phyloP scores from a whole-genome alignment of 306 rosid genomes.

The Pachyrhizus erosus region DNA sequence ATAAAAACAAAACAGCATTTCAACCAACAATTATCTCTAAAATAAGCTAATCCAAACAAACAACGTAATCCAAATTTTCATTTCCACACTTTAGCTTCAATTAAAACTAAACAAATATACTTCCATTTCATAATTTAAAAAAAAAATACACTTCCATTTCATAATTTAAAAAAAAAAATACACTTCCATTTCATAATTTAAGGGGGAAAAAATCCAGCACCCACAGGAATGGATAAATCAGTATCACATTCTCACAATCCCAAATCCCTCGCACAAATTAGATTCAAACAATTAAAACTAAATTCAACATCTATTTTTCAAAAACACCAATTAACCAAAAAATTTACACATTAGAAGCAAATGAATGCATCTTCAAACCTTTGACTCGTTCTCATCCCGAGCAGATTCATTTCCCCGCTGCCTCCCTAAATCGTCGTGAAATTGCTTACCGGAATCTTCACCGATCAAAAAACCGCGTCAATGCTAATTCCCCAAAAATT shows the following conservation, averaged over 20 bases:
- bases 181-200: slow-evolving; percentile 7
- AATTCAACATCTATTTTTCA: neutral
- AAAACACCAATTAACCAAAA: neutral
- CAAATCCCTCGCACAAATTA: neutral
- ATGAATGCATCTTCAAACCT: slow-evolving; percentile 52
- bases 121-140: neutral
- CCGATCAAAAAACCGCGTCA: slow-evolving; percentile 40
- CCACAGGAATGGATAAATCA: neutral
- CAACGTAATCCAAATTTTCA: slow-evolving; percentile 14
- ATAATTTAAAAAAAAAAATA: neutral
- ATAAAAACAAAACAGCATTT: neutral
- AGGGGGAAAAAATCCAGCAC: neutral
- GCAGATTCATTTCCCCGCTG: slow-evolving; percentile 44
- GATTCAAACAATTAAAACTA: neutral
- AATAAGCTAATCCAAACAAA: slow-evolving; percentile 9
- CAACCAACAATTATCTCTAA: slow-evolving; percentile 1
- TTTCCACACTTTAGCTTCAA: slow-evolving; percentile 29
- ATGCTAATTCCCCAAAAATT: slow-evolving; percentile 16
- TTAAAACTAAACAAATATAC: slow-evolving; percentile 18
- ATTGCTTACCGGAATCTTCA: slow-evolving; percentile 74
- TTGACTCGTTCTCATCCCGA: slow-evolving; percentile 51
- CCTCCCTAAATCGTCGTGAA: slow-evolving; percentile 42
- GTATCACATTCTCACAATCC: neutral
- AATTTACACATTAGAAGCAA: neutral
- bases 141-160: neutral